Percentiles rank a stretch among this genome's conserved stretches.
phyloP scores from a whole-genome alignment of 2,329 filamentous ascomycete genomes.

The Chrysoporthe austroafricana region DNA sequence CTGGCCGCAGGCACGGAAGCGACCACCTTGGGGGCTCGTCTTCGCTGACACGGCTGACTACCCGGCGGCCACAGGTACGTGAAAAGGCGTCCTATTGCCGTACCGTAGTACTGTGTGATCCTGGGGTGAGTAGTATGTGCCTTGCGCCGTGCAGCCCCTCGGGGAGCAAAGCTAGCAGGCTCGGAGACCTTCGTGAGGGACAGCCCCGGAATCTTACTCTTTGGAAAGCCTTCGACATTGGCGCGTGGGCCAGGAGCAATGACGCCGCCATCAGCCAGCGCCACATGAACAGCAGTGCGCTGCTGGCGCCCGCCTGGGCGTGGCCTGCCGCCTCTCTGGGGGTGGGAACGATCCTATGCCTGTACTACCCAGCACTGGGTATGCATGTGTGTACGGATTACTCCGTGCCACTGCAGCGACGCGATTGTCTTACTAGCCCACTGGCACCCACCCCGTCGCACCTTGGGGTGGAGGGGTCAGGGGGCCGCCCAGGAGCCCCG shows the following conservation, averaged over 20 bases:
- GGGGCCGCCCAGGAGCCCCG: constrained; percentile 7
- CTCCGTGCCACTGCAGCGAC: constrained; percentile 13
- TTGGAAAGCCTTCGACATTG: background rate
- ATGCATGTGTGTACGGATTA: background rate
- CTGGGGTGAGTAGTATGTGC: background rate
- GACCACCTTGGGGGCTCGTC: constrained; percentile 18
- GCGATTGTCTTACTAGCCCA: constrained; percentile 5
- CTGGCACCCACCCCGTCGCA: constrained; percentile 12
- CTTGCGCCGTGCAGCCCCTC: background rate
- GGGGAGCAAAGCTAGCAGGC: background rate
- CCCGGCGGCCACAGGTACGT: background rate
- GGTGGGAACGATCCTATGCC: background rate
- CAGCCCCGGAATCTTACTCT: constrained; percentile 12
- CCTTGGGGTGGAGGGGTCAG: background rate
- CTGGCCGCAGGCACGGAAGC: constrained; percentile 21
- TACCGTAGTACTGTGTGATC: background rate
- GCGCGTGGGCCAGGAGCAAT: constrained; percentile 26
- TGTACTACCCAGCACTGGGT: background rate
- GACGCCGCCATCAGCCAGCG: constrained; percentile 5
- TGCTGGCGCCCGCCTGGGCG: background rate
- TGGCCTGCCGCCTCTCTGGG: background rate
- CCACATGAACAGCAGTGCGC: background rate
- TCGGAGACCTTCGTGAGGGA: background rate
- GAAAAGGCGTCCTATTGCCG: background rate
- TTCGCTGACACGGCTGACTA: background rate